Evolutionary conservation across 2,329 filamentous ascomycete genomes (phyloP).

Genomic region (Ceratocystis destructans): DNA sequence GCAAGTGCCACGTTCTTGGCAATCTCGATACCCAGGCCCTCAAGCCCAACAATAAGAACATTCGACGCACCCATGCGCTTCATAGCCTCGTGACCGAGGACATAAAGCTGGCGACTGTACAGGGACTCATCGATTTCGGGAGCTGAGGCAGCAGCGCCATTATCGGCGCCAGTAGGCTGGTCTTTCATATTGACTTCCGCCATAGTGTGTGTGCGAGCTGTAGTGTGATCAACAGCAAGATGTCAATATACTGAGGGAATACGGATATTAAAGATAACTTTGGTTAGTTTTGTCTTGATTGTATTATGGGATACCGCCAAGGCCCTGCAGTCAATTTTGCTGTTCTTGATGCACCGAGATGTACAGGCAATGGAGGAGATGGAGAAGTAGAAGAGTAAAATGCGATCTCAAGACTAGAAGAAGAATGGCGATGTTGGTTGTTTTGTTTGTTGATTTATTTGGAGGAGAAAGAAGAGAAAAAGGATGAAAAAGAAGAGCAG

Average conservation of each 20-base stretch:
- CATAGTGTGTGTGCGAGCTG: slow-evolving; percentile 36
- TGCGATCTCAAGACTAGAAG: not conserved
- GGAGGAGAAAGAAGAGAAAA: not conserved
- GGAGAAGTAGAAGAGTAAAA: not conserved
- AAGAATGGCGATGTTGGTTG: not conserved
- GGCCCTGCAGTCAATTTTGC: slow-evolving; percentile 28
- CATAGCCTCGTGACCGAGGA: slow-evolving; percentile 71
- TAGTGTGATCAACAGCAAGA: no score
- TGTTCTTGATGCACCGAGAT: slow-evolving; percentile 28
- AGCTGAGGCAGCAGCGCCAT: slow-evolving; percentile 34
- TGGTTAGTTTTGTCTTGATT: not conserved
- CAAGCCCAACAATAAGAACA: slow-evolving; percentile 78
- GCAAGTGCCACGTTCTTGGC: slow-evolving; percentile 97
- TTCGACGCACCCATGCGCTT: slow-evolving; percentile 98
- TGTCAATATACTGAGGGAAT: no score
- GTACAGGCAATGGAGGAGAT: not conserved
- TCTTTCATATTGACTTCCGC: slow-evolving; percentile 41
- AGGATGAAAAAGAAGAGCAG: slow-evolving; percentile 3
- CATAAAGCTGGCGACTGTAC: slow-evolving; percentile 61
- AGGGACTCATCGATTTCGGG: slow-evolving; percentile 58
- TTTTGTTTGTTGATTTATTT: slow-evolving; percentile 2
- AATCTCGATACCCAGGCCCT: slow-evolving; percentile 91
- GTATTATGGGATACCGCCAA: slow-evolving; percentile 41
- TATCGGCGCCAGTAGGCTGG: slow-evolving; percentile 24
- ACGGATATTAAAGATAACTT: no score